Percentiles rank a stretch among this genome's conserved stretches.
These are phyloP conservation scores for Mangifera indica DNA, from an alignment of 345 rosid genomes.

Conservation along the genomic window DNA sequence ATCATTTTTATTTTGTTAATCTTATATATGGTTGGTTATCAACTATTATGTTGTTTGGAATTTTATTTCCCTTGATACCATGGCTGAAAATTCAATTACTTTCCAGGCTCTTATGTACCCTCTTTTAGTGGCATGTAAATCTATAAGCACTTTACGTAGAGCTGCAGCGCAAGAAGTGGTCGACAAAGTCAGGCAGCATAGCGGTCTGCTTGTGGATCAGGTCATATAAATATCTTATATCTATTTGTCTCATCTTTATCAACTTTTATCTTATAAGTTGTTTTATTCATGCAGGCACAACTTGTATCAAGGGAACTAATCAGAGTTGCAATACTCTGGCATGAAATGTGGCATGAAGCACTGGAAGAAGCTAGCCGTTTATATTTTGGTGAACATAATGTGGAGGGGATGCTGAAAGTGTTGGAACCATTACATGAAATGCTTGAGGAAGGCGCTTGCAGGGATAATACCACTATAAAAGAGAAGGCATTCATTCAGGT, in stretches of 20 bases:
- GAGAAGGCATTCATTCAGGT: constrained; percentile 99
- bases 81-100: constrained; percentile 15
- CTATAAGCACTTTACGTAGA: constrained; percentile 86
- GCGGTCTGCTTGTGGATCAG: constrained; percentile 94
- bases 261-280: constrained; percentile 12
- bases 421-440: constrained; percentile 91
- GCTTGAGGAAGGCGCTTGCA: constrained; percentile 86
- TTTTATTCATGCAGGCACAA: constrained; percentile 63
- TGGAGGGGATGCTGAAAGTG: constrained; percentile 93
- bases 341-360: constrained; percentile 96
- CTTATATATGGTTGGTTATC: too few species aligned
- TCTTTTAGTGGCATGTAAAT: constrained; percentile 97
- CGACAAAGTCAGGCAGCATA: constrained; percentile 93
- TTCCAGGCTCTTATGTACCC: constrained; percentile 98
- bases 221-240: constrained; percentile 33
- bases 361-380: constrained; percentile 99
- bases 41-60: neutral
- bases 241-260: neutral
- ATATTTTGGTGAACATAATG: constrained; percentile 94
- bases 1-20: too few species aligned
- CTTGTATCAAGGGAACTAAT: constrained; percentile 89
- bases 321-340: constrained; percentile 99
- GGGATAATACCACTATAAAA: constrained; percentile 66
- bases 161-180: constrained; percentile 99
- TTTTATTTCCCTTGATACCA: neutral